These are phyloP conservation scores for Colletotrichum euphorbiae DNA, from an alignment of 2,329 filamentous ascomycete genomes.

Conservation along the genomic window DNA sequence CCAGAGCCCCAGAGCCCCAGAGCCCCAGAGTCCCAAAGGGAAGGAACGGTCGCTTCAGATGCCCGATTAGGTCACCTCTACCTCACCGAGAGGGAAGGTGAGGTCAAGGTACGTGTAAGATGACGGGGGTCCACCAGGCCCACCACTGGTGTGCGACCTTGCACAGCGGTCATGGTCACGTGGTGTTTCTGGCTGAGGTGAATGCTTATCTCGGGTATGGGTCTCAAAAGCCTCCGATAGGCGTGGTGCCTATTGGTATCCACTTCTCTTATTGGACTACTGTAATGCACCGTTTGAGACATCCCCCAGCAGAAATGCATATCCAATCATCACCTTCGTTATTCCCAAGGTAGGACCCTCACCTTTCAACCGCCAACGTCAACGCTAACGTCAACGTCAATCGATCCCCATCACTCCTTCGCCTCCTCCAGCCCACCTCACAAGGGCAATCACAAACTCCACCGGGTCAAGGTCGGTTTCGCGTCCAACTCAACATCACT, in stretches of 20 bases:
- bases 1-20: no score
- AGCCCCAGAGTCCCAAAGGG: no score
- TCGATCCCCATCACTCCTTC: constrained; percentile 4
- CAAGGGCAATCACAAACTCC: neutral
- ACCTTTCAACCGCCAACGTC: no score
- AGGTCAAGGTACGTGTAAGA: constrained; percentile 14
- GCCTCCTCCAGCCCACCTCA: neutral
- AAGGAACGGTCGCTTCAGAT: constrained; percentile 27
- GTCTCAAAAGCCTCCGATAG: no score
- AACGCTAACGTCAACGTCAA: constrained; percentile 2
- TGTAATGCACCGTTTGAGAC: constrained; percentile 12
- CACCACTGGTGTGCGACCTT: neutral
- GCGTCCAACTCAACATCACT: neutral
- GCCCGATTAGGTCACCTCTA: constrained; percentile 27
- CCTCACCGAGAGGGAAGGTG: constrained; percentile 12
- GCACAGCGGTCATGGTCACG: no score
- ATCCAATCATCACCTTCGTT: neutral
- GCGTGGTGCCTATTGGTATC: neutral
- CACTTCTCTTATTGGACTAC: neutral
- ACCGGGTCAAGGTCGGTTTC: constrained; percentile 26
- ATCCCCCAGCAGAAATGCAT: constrained; percentile 9
- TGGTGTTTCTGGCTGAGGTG: neutral
- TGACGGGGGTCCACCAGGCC: neutral
- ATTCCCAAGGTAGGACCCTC: no score
- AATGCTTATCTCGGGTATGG: no score